These are phyloP conservation scores for Colletotrichum phormii DNA, from an alignment of 2,329 filamentous ascomycete genomes.

Conservation along the genomic window DNA sequence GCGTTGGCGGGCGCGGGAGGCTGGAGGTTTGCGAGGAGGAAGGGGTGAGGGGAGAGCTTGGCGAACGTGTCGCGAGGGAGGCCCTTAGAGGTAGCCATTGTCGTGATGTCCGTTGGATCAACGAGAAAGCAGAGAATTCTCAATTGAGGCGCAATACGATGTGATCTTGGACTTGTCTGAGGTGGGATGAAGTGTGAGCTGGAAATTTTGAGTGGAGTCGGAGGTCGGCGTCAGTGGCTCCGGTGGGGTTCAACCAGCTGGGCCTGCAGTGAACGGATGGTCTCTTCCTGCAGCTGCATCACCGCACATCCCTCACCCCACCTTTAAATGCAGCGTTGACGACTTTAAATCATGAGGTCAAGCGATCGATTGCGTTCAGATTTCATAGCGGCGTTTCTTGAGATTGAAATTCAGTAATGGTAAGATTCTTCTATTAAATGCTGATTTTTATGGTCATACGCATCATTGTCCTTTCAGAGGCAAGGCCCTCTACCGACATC, in stretches of 20 bases:
- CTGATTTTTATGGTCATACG: neutral
- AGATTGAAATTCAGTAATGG: neutral
- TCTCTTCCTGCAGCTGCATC: neutral
- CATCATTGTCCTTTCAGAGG: neutral
- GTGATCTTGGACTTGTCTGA: neutral
- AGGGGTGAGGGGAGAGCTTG: slow-evolving; percentile 88
- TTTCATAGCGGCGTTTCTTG: neutral
- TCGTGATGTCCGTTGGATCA: neutral
- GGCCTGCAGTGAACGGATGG: too few relatives aligned
- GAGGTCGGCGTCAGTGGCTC: slow-evolving; percentile 28
- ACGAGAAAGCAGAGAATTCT: accelerated
- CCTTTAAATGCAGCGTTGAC: neutral
- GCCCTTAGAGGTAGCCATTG: slow-evolving; percentile 53
- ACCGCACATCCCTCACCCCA: neutral
- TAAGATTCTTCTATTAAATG: neutral
- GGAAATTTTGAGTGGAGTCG: slow-evolving; percentile 34
- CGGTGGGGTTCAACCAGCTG: slow-evolving; percentile 12
- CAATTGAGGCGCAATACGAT: neutral
- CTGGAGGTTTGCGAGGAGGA: slow-evolving; percentile 88
- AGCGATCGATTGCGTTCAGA: neutral
- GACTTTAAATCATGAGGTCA: neutral
- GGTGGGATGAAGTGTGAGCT: slow-evolving; percentile 27
- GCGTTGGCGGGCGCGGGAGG: slow-evolving; percentile 59
- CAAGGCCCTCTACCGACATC: neutral
- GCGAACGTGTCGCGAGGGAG: slow-evolving; percentile 80